A percentile compares a stretch with the other conserved stretches of the same genome.
phyloP scores from a whole-genome alignment of 1,284 basidiomycete genomes.

The Sporisorium scitamineum region DNA sequence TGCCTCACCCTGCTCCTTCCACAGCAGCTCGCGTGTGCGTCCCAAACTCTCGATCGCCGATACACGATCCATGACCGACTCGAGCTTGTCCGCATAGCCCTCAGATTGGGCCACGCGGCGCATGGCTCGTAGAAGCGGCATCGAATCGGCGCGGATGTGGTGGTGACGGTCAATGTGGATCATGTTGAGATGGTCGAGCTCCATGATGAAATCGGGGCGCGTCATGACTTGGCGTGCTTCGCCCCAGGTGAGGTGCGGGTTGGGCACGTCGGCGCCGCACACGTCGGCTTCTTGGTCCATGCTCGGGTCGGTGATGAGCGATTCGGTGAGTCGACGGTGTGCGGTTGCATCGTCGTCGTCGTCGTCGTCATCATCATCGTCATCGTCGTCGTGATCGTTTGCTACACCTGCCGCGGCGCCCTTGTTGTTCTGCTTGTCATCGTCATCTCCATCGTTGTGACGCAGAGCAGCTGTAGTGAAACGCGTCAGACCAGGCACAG shows the following conservation, averaged over 20 bases:
- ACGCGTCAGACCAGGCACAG: conserved; percentile 43
- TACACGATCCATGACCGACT: conserved; percentile 64
- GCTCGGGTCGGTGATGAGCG: conserved; percentile 51
- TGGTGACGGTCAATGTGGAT: conserved; percentile 64
- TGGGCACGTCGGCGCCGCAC: conserved; percentile 56
- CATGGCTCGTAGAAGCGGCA: conserved; percentile 64
- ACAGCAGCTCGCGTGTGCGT: conserved; percentile 58
- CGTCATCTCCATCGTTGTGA: background rate
- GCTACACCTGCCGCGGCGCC: background rate
- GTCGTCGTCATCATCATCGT: conserved; percentile 47
- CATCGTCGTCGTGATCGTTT: conserved; percentile 4
- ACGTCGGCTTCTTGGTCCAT: conserved; percentile 53
- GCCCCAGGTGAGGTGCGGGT: conserved; percentile 63
- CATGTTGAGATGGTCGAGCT: conserved; percentile 60
- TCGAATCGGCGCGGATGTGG: conserved; percentile 61
- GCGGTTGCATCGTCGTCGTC: conserved; percentile 25
- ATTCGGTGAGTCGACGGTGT: conserved; percentile 37
- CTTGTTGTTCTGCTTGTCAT: background rate
- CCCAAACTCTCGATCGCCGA: conserved; percentile 61
- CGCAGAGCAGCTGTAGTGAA: conserved; percentile 15
- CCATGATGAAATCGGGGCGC: conserved; percentile 59
- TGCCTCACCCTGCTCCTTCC: conserved; percentile 63
- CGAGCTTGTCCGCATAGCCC: conserved; percentile 58
- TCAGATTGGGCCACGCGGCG: conserved; percentile 52
- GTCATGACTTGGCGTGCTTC: conserved; percentile 66